Conservation (phyloP, 1,139 yeast genomes). For the Scheffersomyces insectosa region DNA sequence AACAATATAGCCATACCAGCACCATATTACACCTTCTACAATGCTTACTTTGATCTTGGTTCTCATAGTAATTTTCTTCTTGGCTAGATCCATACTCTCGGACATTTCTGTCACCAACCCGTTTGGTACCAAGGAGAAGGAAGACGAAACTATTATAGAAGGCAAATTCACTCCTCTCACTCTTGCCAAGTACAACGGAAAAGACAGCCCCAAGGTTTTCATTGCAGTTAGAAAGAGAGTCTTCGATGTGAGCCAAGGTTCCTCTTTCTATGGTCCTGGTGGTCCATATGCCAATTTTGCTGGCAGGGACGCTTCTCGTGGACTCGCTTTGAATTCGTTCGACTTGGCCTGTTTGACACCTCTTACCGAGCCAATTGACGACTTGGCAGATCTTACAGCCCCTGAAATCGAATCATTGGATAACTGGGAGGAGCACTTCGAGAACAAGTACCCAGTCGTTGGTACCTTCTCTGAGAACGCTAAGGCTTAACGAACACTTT, state of each 20-base stretch:
- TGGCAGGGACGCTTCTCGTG: constrained; percentile 95
- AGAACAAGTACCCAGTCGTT: constrained; percentile 70
- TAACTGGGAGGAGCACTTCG: constrained; percentile 86
- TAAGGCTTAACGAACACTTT: neutral
- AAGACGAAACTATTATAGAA: constrained; percentile 63
- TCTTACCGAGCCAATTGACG: constrained; percentile 73
- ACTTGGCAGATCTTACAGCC: constrained; percentile 56
- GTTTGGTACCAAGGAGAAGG: constrained; percentile 14
- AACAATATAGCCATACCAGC: too few species aligned
- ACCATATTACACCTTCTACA: too few species aligned
- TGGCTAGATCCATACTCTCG: constrained; percentile 17
- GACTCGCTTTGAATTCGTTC: constrained; percentile 87
- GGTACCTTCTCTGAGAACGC: constrained; percentile 49
- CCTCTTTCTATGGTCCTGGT: constrained; percentile 91
- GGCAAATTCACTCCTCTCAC: constrained; percentile 80
- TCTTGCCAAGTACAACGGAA: constrained; percentile 76
- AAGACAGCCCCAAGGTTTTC: constrained; percentile 72
- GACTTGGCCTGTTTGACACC: constrained; percentile 60
- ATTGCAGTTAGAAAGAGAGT: constrained; percentile 85
- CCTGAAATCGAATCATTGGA: constrained; percentile 70
- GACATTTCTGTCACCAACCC: constrained; percentile 22
- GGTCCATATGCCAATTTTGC: constrained; percentile 97
- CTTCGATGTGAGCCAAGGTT: constrained; percentile 80
- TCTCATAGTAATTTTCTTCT: constrained; percentile 18
- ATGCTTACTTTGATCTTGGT: constrained; percentile 23